phyloP scores from a whole-genome alignment of 1,139 yeast species.

The Groenewaldozyma sp. region DNA sequence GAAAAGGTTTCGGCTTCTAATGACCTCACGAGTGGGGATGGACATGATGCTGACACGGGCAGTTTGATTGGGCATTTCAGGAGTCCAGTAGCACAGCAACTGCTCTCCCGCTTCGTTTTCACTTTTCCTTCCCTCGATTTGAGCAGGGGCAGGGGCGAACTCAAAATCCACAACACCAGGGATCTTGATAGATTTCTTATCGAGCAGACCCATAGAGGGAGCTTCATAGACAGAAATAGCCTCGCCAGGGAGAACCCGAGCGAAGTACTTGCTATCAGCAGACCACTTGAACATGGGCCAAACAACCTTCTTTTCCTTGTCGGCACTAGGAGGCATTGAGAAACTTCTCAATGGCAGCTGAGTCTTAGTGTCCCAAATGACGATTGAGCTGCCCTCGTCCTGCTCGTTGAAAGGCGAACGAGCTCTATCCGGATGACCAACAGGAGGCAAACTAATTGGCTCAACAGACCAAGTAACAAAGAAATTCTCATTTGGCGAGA shows the following conservation, averaged over 20 bases:
- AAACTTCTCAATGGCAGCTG: conserved; percentile 84
- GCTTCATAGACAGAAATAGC: conserved; percentile 69
- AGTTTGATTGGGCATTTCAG: conserved; percentile 84
- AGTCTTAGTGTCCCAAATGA: conserved; percentile 84
- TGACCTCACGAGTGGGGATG: conserved; percentile 69
- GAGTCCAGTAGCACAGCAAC: conserved; percentile 91
- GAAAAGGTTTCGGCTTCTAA: conserved; percentile 88
- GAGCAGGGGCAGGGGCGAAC: conserved; percentile 86
- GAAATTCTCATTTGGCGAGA: conserved; percentile 86
- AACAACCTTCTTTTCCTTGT: conserved; percentile 56
- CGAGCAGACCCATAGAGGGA: conserved; percentile 66
- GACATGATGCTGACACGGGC: conserved; percentile 92
- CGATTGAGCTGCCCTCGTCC: conserved; percentile 88
- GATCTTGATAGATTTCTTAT: conserved; percentile 75
- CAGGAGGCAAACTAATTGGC: conserved; percentile 65
- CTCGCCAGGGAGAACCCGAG: conserved; percentile 91
- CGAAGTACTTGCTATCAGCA: conserved; percentile 85
- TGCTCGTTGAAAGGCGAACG: conserved; percentile 78
- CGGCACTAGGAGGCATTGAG: conserved; percentile 67
- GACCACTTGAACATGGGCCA: conserved; percentile 99
- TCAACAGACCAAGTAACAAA: conserved; percentile 86
- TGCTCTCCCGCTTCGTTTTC: conserved; percentile 42
- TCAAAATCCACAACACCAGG: conserved; percentile 87
- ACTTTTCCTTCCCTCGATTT: conserved; percentile 40
- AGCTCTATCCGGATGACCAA: conserved; percentile 53